Evolutionary conservation across 2,329 filamentous ascomycete species (phyloP), one percentile per base, ranked within the genome.

Genomic region (Cladosporium sp.): DNA sequence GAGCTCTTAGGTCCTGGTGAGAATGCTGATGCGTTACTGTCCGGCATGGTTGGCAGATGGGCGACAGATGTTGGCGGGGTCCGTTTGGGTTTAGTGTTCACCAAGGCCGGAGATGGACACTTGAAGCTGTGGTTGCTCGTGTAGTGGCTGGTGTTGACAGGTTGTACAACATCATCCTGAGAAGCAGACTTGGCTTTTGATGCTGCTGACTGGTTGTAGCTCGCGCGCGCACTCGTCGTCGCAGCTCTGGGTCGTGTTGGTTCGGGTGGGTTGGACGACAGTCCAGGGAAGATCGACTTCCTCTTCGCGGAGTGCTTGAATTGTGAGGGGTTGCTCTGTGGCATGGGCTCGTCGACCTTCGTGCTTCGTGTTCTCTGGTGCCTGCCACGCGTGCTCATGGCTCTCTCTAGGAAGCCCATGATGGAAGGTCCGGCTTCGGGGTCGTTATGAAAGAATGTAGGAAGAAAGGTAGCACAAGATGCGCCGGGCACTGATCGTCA

Each of bases 111-210:
- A n/a, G 60, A 56, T 11, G 74, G 73, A 49, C 74, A 75, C 58
- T 64, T 66, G 65, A 72, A 75, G 13, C 65, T 71, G 28, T 73
- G 70, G 14, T 67, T 68, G 28, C 70, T 71, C 14, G 68, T 65
- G 51, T 71, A 70, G 26, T 72, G 72, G 10, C 73, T 70, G 8
- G 66, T 70, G 26, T 26, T 53, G 48, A 34, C 14, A 16, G 60
- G 34, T 8, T 28, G 18, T 30, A 10, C 25, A 8, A 13, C 21
- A 34, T 63, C 32, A 3, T 54, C 36, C 11, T 25, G 32, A 30
- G 48, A n/a, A 39, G 30, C 16, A 16, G 48, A 14, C 4, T 46
- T 54, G 30, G 5, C 16, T 5, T 51, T 30, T 7, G 16, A n/a
- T n/a, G n/a, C 16, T 34, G 23, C 36, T 16, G 59, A n/a, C 3